phyloP scores from a whole-genome alignment of 2,329 filamentous ascomycete genomes.

The Stachybotrys chlorohalonatus region DNA sequence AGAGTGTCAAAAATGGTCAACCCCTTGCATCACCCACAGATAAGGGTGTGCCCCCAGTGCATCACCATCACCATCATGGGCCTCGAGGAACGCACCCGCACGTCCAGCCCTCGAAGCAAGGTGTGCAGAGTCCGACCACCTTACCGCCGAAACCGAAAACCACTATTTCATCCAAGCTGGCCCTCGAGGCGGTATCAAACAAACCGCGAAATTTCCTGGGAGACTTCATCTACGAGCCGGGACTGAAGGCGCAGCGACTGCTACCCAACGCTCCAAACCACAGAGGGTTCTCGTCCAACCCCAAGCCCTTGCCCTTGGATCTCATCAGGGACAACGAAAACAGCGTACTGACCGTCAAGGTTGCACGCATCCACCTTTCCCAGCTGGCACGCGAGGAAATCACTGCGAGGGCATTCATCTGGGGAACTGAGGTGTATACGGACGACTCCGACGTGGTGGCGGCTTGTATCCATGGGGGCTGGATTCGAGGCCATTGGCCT shows the following conservation, averaged over 20 bases:
- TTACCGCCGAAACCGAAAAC: conserved; percentile 54
- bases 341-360: conserved; percentile 80
- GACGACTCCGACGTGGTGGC: conserved; percentile 93
- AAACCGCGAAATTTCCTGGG: conserved; percentile 74
- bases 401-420: conserved; percentile 69
- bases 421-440: conserved; percentile 91
- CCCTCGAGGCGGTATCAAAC: conserved; percentile 63
- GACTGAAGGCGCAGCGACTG: conserved; percentile 44
- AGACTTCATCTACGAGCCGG: conserved; percentile 70
- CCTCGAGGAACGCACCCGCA: conserved; percentile 21
- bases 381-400: conserved; percentile 69
- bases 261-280: conserved; percentile 29
- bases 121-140: conserved; percentile 10
- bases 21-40: conserved; percentile 36
- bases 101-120: conserved; percentile 14
- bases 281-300: conserved; percentile 43
- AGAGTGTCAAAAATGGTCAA: conserved; percentile 37
- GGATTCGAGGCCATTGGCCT: conserved; percentile 82
- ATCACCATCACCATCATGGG: conserved; percentile 40
- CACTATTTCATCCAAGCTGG: conserved; percentile 57
- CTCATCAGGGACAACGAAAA: conserved; percentile 68
- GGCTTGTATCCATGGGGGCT: conserved; percentile 87
- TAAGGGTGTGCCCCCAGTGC: conserved; percentile 26
- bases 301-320: conserved; percentile 68
- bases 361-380: conserved; percentile 70